Conservation (phyloP, 2,329 filamentous ascomycete genomes). For the Diplodia sapinea region DNA sequence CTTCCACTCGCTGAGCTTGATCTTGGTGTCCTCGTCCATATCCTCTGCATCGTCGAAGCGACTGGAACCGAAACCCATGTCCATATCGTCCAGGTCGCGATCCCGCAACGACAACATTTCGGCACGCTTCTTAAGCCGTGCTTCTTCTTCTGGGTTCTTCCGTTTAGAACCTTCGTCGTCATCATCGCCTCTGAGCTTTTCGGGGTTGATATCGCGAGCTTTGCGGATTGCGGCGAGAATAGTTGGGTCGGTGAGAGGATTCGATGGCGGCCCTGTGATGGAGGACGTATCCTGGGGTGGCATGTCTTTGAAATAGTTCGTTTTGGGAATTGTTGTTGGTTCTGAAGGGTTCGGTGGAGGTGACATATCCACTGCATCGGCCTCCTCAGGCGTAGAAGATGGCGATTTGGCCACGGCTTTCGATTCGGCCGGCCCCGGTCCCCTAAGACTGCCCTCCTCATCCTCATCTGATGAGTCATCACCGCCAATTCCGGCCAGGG, state of each 20-base stretch:
- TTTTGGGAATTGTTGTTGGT: conserved; percentile 11
- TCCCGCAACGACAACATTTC: conserved; percentile 74
- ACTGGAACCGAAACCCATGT: conserved; percentile 91
- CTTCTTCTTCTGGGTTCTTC: conserved; percentile 63
- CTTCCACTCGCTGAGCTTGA: conserved; percentile 72
- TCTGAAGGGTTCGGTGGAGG: conserved; percentile 23
- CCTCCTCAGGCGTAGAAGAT: conserved; percentile 8
- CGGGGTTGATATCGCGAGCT: conserved; percentile 72
- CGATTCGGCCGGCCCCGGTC: conserved; percentile 24
- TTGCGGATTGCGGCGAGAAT: conserved; percentile 81
- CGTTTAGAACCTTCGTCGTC: conserved; percentile 53
- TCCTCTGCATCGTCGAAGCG: conserved; percentile 89
- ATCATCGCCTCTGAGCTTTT: conserved; percentile 46
- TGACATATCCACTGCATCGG: conserved; percentile 31
- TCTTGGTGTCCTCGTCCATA: conserved; percentile 65
- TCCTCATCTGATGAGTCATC: conserved; percentile 52
- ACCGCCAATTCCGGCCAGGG: conserved; percentile 59
- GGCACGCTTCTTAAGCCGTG: conserved; percentile 65
- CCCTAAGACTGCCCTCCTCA: conserved; percentile 35
- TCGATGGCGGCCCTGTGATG: conserved; percentile 38
- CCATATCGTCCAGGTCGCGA: conserved; percentile 87
- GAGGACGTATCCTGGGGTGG: conserved; percentile 37
- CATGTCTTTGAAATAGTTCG: conserved; percentile 31
- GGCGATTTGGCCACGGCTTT: conserved; percentile 11
- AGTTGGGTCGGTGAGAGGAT: conserved; percentile 44